Base-by-base conservation (phyloP, 192 early-diverging fungal species). In the Coemansia sp. region DNA sequence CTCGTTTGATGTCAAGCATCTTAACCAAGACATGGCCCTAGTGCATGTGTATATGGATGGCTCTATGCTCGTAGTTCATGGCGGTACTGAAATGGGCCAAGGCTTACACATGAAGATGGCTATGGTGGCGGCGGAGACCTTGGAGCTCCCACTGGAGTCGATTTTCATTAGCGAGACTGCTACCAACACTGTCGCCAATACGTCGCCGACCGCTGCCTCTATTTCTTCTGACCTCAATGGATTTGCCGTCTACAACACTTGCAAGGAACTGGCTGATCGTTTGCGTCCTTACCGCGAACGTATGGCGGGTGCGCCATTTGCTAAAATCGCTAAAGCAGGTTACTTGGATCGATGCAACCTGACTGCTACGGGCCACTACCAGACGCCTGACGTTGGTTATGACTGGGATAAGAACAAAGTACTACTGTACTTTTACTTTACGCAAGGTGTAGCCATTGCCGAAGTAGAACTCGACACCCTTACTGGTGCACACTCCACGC, bases 21-120 rank as follows among this genome's bases (percentile, higher is more conserved):
- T 93, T 8, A 95, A 95, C 80, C 94, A 95, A 70, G 94, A 91
- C 21, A 90, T 89, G 66, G 89, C 92, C 12, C 82, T 94, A 37
- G 90, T 95, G 7, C 93, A 94, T 61, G 84, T 95, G 11, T 95
- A 95, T 74, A 86, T 82, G 42, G 94, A 95, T 66, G 94, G 94
- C 1, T 91, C 91, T 0, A 90, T 95, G 32, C 87, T 93, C 12
- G 77, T 95, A 2, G 85, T 89, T 10, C 93, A 94, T 73, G 93
- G 91, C 67, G 92, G 92, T 41, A 90, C 91, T n/a, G 93, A 95
- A 68, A 94, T 95, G 92, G 94, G 94, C 42, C 94, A 95, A 75
- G 94, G 94, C 8, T 72, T 95, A 66, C 90, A 94, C 68, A 95
- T 93, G 15, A 95, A 95, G 82, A 91, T 94, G 90, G 81, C 91